Conservation (phyloP, 192 early-diverging fungal species). For the Backusella tarrabulga region DNA sequence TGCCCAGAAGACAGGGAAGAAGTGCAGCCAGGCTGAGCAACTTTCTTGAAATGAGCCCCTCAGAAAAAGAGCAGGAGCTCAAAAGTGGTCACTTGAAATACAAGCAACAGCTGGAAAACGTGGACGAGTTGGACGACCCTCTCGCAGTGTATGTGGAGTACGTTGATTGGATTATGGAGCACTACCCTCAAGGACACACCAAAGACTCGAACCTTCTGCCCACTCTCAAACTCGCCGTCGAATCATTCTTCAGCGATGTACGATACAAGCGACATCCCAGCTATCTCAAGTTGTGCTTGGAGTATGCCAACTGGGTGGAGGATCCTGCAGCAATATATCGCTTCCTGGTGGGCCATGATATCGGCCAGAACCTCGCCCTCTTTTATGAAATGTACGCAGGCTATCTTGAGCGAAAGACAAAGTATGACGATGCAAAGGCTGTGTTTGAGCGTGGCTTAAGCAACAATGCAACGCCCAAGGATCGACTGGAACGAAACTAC, state of each 20-base stretch:
- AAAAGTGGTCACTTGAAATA: neutral
- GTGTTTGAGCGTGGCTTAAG: neutral
- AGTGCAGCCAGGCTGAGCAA: neutral
- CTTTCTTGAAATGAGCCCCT: neutral
- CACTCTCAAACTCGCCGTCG: neutral
- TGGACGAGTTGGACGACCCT: neutral
- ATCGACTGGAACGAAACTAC: neutral
- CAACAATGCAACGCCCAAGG: neutral
- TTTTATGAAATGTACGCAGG: slow-evolving; percentile 4
- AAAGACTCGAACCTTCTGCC: neutral
- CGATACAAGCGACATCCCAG: neutral
- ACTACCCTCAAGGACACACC: neutral
- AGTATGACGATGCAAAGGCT: neutral
- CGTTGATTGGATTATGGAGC: neutral
- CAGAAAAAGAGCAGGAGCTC: neutral
- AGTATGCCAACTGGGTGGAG: neutral
- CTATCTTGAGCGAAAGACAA: neutral
- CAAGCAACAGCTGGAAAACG: neutral
- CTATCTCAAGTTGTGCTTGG: neutral
- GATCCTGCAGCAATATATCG: neutral
- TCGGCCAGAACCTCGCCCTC: neutral
- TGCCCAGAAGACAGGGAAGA: neutral
- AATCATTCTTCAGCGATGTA: neutral
- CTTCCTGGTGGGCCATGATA: neutral
- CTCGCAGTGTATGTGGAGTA: neutral